phyloP scores from a whole-genome alignment of 495 filamentous ascomycete species.

The Penicillium roqueforti region DNA sequence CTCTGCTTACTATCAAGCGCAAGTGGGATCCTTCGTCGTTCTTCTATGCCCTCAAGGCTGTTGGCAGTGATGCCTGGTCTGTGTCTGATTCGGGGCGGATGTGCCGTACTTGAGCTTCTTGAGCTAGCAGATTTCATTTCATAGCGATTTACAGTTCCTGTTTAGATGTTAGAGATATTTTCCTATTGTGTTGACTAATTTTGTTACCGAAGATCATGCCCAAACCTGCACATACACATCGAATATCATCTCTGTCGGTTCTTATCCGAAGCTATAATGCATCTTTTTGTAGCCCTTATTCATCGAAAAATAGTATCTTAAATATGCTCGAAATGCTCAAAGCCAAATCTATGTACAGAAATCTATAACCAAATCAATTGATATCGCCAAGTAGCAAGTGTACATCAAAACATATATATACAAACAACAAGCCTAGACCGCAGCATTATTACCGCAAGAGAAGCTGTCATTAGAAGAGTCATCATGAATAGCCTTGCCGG shows the following conservation, averaged over 20 bases:
- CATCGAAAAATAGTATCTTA: background rate
- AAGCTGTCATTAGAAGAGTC: conserved; percentile 30
- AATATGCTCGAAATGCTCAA: conserved; percentile 2
- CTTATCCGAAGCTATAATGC: background rate
- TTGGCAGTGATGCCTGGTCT: conserved; percentile 51
- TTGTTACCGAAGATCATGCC: background rate
- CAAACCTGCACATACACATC: background rate
- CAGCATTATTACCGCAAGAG: conserved; percentile 33
- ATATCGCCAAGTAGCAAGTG: background rate
- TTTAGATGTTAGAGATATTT: background rate
- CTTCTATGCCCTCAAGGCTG: conserved; percentile 57
- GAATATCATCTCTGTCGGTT: background rate
- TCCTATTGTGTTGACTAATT: no score
- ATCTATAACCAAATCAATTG: conserved; percentile 6
- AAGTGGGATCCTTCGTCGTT: conserved; percentile 54
- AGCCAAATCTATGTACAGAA: conserved; percentile 3
- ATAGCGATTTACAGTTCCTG: background rate
- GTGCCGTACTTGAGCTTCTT: conserved; percentile 20
- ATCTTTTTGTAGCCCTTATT: background rate
- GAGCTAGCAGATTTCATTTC: background rate
- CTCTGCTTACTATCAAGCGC: conserved; percentile 37
- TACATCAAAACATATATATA: background rate
- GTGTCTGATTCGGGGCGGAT: conserved; percentile 28
- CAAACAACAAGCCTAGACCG: background rate
- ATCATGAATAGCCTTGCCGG: conserved; percentile 33